Evolutionary conservation across 768 basidiomycete genomes (phyloP).

Genomic region (Tephrocybe sp.): DNA sequence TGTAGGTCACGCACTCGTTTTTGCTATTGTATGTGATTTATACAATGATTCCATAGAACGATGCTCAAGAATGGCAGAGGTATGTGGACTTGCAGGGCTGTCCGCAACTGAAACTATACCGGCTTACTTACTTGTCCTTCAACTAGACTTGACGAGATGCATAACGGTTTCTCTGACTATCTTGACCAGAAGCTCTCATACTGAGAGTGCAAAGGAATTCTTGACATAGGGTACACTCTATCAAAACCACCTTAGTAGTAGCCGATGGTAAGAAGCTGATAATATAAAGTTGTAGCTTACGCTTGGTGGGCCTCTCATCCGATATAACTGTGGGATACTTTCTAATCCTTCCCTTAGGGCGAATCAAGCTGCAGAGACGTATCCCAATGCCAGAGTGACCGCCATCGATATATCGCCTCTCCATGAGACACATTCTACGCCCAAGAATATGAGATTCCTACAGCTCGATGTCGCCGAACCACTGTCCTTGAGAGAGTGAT

Average conservation of each 20-base stretch:
- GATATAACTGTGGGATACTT: background rate
- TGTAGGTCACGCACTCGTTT: background rate
- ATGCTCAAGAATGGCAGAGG: slow-evolving; percentile 3
- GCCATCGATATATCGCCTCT: slow-evolving; percentile 9
- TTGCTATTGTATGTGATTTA: too few species aligned
- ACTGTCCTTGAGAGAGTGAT: background rate
- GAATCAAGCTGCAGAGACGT: slow-evolving; percentile 5
- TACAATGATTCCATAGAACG: background rate
- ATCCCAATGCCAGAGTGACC: slow-evolving; percentile 5
- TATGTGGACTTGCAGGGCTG: too few species aligned
- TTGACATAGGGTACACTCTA: slow-evolving; percentile 5
- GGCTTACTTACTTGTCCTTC: too few species aligned
- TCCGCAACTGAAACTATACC: background rate
- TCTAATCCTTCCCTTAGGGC: background rate
- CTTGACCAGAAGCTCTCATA: slow-evolving; percentile 3
- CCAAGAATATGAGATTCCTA: slow-evolving; percentile 2
- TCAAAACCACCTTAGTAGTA: background rate
- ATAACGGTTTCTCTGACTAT: background rate
- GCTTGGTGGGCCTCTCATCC: slow-evolving; percentile 1
- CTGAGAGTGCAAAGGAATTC: background rate
- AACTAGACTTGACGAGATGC: slow-evolving; percentile 4
- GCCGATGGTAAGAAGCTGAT: background rate
- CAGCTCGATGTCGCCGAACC: background rate
- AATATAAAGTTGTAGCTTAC: background rate
- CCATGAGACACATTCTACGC: background rate